Conservation (phyloP, 257 asterid species). For the Salvia miltiorrhiza region DNA sequence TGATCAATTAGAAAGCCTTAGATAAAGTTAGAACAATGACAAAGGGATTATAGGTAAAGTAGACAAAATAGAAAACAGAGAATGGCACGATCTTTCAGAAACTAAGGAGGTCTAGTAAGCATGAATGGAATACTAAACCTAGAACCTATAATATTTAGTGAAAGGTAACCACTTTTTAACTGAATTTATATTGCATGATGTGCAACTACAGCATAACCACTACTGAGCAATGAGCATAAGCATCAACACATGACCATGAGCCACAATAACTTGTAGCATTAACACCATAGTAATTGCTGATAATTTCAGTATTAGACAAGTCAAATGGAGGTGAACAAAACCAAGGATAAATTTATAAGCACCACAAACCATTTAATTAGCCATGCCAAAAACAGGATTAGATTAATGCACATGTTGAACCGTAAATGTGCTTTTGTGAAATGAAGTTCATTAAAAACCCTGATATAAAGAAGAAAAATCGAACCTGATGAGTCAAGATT, state of each 20-base stretch:
- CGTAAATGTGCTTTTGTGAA: conserved; percentile 2
- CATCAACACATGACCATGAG: not conserved
- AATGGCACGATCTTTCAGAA: not conserved
- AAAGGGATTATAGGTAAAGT: not conserved
- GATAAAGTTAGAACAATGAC: not conserved
- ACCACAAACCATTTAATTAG: not conserved
- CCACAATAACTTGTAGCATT: not conserved
- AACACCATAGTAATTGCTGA: not conserved
- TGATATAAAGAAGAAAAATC: not conserved
- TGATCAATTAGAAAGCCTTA: not conserved
- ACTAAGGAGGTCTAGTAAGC: not conserved
- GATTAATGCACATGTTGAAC: not conserved
- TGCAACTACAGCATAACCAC: not conserved
- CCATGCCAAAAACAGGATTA: not conserved
- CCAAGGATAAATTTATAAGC: not conserved
- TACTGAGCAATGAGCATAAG: not conserved
- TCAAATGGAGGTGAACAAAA: not conserved
- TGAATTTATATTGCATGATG: not conserved
- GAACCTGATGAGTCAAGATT: conserved; percentile 88
- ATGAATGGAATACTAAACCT: too few species aligned
- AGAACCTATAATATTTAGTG: not conserved
- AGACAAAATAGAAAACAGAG: not conserved
- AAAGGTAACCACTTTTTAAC: not conserved
- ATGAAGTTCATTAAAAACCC: not conserved
- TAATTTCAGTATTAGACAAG: not conserved